Conservation (phyloP, 306 rosid species). For the Glycine tomentella region DNA sequence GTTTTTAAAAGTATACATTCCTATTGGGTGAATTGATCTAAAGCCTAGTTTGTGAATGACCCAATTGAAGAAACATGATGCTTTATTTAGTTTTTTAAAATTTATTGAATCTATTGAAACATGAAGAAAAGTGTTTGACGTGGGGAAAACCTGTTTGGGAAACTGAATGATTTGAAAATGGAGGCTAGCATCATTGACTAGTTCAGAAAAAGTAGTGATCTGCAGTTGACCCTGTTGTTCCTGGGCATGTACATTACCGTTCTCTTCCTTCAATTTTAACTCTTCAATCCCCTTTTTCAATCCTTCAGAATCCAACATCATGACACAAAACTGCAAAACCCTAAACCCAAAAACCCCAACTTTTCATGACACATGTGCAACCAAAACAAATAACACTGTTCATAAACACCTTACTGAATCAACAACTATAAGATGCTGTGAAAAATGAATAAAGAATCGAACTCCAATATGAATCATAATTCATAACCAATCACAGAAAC, state of each 20-base stretch:
- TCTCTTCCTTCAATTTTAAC: conserved; percentile 36
- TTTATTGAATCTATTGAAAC: neutral
- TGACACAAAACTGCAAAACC: conserved; percentile 30
- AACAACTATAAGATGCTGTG: neutral
- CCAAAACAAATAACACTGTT: neutral
- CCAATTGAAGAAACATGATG: neutral
- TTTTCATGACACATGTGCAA: neutral
- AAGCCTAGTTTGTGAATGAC: neutral
- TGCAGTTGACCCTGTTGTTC: conserved; percentile 45
- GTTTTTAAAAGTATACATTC: neutral
- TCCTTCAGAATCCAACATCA: conserved; percentile 47
- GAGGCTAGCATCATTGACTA: conserved; percentile 67
- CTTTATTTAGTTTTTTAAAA: neutral
- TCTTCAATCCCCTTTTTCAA: conserved; percentile 41
- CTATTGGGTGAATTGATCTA: neutral
- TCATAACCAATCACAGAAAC: neutral
- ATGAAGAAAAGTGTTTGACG: neutral
- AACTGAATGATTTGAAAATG: conserved; percentile 87
- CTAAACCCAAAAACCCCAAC: neutral
- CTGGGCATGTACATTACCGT: neutral
- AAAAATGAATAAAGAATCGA: neutral
- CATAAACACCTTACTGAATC: neutral
- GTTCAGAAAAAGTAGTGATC: conserved; percentile 71
- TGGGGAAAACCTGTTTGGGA: conserved; percentile 69
- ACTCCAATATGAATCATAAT: neutral